Conservation (phyloP, 2,329 filamentous ascomycete genomes). For the Zelopaecilomyces penicillatus region DNA sequence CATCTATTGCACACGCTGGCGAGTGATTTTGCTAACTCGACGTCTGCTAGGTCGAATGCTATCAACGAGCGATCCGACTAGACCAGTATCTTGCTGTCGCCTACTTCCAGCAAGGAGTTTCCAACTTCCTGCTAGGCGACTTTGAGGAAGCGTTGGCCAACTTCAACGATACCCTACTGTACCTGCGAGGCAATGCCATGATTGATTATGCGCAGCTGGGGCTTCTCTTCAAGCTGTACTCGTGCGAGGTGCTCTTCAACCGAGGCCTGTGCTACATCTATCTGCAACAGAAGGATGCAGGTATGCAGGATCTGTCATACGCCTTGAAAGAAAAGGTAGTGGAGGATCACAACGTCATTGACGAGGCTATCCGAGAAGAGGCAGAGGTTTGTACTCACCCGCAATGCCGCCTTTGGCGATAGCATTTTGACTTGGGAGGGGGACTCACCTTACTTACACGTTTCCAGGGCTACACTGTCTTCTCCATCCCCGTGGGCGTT, state of each 20-base stretch:
- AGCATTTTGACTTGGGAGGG: neutral
- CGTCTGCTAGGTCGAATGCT: conserved; percentile 70
- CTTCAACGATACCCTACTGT: conserved; percentile 95
- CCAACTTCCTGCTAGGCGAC: conserved; percentile 93
- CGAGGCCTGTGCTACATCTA: conserved; percentile 96
- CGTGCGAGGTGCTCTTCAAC: conserved; percentile 96
- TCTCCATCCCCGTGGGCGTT: conserved; percentile 93
- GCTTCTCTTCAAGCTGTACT: conserved; percentile 91
- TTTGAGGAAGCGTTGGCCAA: conserved; percentile 96
- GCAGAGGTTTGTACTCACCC: conserved; percentile 61
- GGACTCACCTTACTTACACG: conserved; percentile 18
- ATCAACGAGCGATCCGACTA: conserved; percentile 80
- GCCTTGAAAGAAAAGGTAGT: conserved; percentile 95
- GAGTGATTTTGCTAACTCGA: conserved; percentile 3
- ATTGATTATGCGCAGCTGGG: conserved; percentile 97
- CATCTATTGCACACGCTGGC: too few species aligned
- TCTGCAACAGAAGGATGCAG: conserved; percentile 80
- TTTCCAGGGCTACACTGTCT: conserved; percentile 84
- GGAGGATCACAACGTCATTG: conserved; percentile 93
- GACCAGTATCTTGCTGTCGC: conserved; percentile 96
- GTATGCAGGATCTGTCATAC: conserved; percentile 82
- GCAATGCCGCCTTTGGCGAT: neutral
- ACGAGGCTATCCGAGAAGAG: conserved; percentile 88
- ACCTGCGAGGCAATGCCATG: conserved; percentile 89
- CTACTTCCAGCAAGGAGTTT: conserved; percentile 97